These are phyloP conservation scores for Clonostachys rhizophaga DNA, from an alignment of 2,329 filamentous ascomycete species.

Conservation along the genomic window DNA sequence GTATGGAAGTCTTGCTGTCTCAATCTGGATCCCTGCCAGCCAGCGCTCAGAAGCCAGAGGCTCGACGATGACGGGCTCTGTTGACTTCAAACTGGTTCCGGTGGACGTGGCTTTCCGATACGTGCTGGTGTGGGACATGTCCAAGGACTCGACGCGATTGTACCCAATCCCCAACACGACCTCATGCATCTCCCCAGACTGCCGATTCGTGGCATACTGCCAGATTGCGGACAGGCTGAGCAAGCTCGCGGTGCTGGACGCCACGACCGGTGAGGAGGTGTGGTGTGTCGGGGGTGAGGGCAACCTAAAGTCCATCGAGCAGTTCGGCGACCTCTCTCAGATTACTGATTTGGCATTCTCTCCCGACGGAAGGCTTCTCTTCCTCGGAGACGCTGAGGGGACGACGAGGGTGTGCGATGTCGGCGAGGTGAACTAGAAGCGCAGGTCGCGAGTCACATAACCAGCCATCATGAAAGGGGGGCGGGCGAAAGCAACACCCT, in stretches of 20 bases:
- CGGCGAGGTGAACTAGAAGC: constrained; percentile 9
- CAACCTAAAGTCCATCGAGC: constrained; percentile 15
- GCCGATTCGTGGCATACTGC: constrained; percentile 32
- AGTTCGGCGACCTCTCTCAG: constrained; percentile 22
- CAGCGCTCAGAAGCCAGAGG: constrained; percentile 21
- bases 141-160: constrained; percentile 25
- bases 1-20: constrained; percentile 29
- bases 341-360: constrained; percentile 32
- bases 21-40: constrained; percentile 32
- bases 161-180: constrained; percentile 31
- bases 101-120: constrained; percentile 21
- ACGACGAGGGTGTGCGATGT: constrained; percentile 28
- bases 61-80: constrained; percentile 13
- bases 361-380: constrained; percentile 25
- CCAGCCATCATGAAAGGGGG: not conserved
- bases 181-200: constrained; percentile 31
- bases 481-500: not conserved
- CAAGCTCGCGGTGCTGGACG: constrained; percentile 27
- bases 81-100: constrained; percentile 24
- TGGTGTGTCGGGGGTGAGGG: constrained; percentile 22
- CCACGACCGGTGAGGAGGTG: constrained; percentile 24
- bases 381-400: constrained; percentile 25
- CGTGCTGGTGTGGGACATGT: constrained; percentile 33
- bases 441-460: not conserved
- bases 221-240: constrained; percentile 23